Percentiles rank a stretch among this genome's conserved stretches.
These are phyloP conservation scores for Wickerhamomyces queroliae DNA, from an alignment of 805 yeast species.

Conservation along the genomic window DNA sequence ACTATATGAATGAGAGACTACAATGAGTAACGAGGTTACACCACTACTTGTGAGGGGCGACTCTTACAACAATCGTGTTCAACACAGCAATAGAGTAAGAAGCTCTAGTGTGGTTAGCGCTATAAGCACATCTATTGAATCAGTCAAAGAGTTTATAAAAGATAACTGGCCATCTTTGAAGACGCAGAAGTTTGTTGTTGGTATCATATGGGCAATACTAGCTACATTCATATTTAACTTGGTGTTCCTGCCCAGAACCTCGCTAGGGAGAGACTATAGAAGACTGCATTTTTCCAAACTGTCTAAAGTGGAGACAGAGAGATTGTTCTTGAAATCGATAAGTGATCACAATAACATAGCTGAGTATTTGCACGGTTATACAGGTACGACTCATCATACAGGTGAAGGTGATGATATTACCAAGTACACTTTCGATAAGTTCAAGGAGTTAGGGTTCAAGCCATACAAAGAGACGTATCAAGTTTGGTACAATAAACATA, in stretches of 20 bases:
- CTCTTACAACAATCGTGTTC: background rate
- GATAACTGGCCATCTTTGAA: conserved; percentile 16
- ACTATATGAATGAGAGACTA: no score
- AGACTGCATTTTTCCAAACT: conserved; percentile 62
- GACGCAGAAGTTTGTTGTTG: conserved; percentile 16
- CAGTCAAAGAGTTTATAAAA: conserved; percentile 12
- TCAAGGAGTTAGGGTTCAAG: conserved; percentile 45
- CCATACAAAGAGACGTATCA: conserved; percentile 51
- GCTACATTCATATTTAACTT: conserved; percentile 41
- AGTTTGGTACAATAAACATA: conserved; percentile 47
- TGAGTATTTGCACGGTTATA: conserved; percentile 21
- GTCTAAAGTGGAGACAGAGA: conserved; percentile 63
- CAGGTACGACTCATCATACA: conserved; percentile 25
- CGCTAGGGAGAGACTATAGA: conserved; percentile 74
- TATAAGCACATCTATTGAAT: background rate
- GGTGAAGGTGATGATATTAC: conserved; percentile 39
- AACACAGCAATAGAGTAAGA: background rate
- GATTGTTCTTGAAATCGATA: conserved; percentile 45
- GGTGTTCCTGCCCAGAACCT: conserved; percentile 79
- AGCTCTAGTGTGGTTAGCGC: background rate
- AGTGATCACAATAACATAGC: conserved; percentile 26
- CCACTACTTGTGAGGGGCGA: no score
- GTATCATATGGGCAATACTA: conserved; percentile 17
- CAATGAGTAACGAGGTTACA: no score
- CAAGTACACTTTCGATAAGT: conserved; percentile 44